Base-by-base conservation (phyloP, 345 rosid species). In the Rhodomyrtus tomentosa region DNA sequence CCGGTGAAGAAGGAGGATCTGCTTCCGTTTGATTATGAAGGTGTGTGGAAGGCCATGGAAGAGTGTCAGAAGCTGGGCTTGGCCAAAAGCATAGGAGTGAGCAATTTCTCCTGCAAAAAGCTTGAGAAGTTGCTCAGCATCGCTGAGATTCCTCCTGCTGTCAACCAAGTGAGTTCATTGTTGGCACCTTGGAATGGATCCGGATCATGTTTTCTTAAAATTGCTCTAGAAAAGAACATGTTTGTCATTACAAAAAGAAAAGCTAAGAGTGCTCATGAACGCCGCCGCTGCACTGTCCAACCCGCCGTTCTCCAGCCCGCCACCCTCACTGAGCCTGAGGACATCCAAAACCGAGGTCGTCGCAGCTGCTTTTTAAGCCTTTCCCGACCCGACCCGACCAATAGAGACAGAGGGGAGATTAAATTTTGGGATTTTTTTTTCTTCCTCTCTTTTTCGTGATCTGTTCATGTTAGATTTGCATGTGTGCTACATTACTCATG, bases 1-100 rank as follows among this genome's bases (percentile, higher is more conserved):
- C 81, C n/a, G 5, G 27, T 76, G 4, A 24, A 74, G 5, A 79
- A 49, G 48, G 83, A 86, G 13, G 89, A 87, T 20, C 7, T 90
- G 15, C 68, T 86, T 21, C 83, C 82, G 6, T 38, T 89, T 20
- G 88, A 90, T 81, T 51, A 85, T 3, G 81, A 76, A 40, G 55
- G 85, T 16, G 86, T 87, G 36, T 90, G 92, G 92, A 85, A 83
- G 84, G 90, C 89, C 79, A 91, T 89, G 89, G 92, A 92, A 51
- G 91, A 90, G 76, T 87, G 91, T 38, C 81, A 80, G 29, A 82
- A 14, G 27, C 80, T 89, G 24, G 92, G 90, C 25, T 85, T 90
- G n/a, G 84, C 89, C 3, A 87, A 89, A 82, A 87, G 85, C 25
- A 87, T 88, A n/a, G 93, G 92, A 18, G 91, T 91, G 2, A 85